These are phyloP conservation scores for Brasilioporus rufonigricans DNA, from an alignment of 768 basidiomycete genomes.

Conservation along the genomic window DNA sequence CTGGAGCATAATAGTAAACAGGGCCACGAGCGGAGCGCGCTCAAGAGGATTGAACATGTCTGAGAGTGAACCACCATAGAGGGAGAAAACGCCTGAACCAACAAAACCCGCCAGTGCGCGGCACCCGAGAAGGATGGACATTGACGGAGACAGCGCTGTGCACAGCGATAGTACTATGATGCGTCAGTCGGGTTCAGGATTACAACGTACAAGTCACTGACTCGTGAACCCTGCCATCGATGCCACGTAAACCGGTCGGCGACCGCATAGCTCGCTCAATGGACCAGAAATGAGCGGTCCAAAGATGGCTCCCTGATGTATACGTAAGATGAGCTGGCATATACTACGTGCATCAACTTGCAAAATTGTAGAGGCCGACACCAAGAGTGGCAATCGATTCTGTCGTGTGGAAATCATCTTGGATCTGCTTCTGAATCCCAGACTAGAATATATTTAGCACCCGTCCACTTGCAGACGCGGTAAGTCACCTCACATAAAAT, in stretches of 20 bases:
- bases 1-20: slow-evolving; percentile 31
- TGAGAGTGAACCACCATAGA: slow-evolving; percentile 31
- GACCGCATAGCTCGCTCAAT: slow-evolving; percentile 26
- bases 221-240: slow-evolving; percentile 23
- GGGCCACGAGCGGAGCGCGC: slow-evolving; percentile 27
- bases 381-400: slow-evolving; percentile 25
- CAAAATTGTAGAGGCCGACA: slow-evolving; percentile 28
- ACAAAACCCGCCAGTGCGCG: slow-evolving; percentile 24
- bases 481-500: slow-evolving; percentile 23
- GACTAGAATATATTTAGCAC: slow-evolving; percentile 18
- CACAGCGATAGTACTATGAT: slow-evolving; percentile 22
- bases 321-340: background rate
- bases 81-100: slow-evolving; percentile 26
- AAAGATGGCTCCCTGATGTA: slow-evolving; percentile 21
- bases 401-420: slow-evolving; percentile 20
- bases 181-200: slow-evolving; percentile 4
- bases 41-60: slow-evolving; percentile 30
- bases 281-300: slow-evolving; percentile 27
- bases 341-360: slow-evolving; percentile 2
- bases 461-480: background rate
- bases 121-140: slow-evolving; percentile 15
- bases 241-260: slow-evolving; percentile 21
- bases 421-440: slow-evolving; percentile 28
- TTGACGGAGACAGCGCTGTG: slow-evolving; percentile 23
- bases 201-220: slow-evolving; percentile 4